Base-by-base conservation (phyloP, 73 alveolate species). In the Paraurostyla sp. region DNA sequence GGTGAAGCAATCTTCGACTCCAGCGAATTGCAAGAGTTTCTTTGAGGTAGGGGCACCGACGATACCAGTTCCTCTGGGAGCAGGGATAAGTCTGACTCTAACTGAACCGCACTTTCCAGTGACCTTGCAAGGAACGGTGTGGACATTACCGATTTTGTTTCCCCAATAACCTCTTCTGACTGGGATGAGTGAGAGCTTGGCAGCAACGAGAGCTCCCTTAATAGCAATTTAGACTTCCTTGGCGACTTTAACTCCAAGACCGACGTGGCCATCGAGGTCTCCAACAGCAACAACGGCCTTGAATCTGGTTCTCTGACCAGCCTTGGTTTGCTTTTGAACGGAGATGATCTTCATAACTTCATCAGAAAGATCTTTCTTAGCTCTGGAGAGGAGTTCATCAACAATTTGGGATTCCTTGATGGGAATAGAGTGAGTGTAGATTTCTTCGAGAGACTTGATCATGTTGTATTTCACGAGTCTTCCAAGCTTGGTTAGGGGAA, bases 151-250 rank as follows among this genome's bases (percentile, higher is more conserved):
- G 97, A 99, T 96, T 95, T 97, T 97, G 98, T 97, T 98, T 30
- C 99, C 99, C 99, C 99, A 98, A 96, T 98, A 99, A 38, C 99
- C 99, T 91, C 99, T 97, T 92, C 99, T 98, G 60, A 98, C 99
- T 63, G 99, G 99, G 91, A 99, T 92, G 91, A 99, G 93, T 95
- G 94, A 95, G 93, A 99, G 95, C 97, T 99, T 99, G 50, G 99
- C 99, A 42, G 97, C 97, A 59, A 92, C 95, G 88, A 95, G 97
- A 62, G 99, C 99, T 32, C 99, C 99, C 90, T 97, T 98, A 95
- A 99, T 99, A 83, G 99, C 99, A 56, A 91, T 96, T 93, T 97
- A 98, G 76, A 96, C 99, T 95, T 96, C 99, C 96, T 98, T 98
- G 75, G 99, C 99, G 80, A 98, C 98, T 96, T 98, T 99, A 94